Evolutionary conservation across 2,329 filamentous ascomycete genomes (phyloP), one percentile per base, ranked within the genome.

Genomic region (Exophiala calicioides): DNA sequence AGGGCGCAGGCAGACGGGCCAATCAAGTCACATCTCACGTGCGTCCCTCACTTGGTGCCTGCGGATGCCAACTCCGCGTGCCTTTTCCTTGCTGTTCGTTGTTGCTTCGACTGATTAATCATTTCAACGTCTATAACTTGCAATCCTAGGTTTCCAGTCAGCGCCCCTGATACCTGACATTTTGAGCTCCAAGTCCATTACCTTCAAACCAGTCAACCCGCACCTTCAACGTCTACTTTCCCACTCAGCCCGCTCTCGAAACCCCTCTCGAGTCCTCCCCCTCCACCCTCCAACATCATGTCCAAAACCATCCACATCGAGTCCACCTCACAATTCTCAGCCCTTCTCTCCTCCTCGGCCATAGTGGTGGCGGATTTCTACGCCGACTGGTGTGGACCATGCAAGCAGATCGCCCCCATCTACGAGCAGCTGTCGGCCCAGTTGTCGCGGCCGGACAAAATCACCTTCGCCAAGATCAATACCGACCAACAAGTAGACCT

Each of bases 281-380:
- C 12, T 27, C 30, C 20, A 30, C 32, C 21, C 29, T 6, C 33
- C 36, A 37, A 31, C 53, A 71, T 60, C 44, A 73, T 74, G 69
- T 64, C 70, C 27, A 60, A 64, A 53, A 65, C 67, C 43, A 61
- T 74, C 42, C 60, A 72, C 9, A 84, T 91, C 59, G 72, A 73
- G 50, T 90, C 86, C 1, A 68, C 77, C 10, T 73, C 74, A 60
- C 82, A 91, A 63, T 85, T 94, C 61, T 78, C 76, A 59, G 69
- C 72, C 23, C 69, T 93, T 51, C 76, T 95, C 52, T 78, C 79
- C 52, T 81, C 78, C 44, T 90, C 87, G 24, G 81, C 80, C 57
- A 81, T 95, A 50, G 88, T 97, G 31, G 84, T 97, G 44, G 84
- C 85, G 62, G 88, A 95, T 71, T 96, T 96, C 76, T 91, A 88